These are phyloP conservation scores for Fomitopsis serialis DNA, from an alignment of 768 basidiomycete genomes.

Conservation along the genomic window DNA sequence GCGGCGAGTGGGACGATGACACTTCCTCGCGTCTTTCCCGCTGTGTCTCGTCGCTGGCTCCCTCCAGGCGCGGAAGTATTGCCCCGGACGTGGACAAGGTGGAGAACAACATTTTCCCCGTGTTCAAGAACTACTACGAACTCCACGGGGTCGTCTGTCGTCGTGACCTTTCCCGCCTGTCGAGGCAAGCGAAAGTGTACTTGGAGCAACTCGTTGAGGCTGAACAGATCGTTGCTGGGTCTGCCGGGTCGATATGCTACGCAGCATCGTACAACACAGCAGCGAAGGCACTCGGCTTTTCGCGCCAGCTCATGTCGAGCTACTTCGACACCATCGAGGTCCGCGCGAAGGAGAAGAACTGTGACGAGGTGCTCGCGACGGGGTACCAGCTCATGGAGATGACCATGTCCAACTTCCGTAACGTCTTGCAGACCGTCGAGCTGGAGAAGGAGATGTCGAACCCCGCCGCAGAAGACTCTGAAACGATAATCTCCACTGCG, in stretches of 20 bases:
- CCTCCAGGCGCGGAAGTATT: neutral
- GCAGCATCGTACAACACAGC: neutral
- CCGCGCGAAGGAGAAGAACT: neutral
- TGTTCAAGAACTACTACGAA: neutral
- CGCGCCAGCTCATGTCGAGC: neutral
- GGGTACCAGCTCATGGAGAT: conserved; percentile 2
- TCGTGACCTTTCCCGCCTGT: neutral
- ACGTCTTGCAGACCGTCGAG: neutral
- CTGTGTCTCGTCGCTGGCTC: neutral
- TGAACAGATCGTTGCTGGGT: neutral
- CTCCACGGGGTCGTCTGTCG: neutral
- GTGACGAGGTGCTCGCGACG: neutral
- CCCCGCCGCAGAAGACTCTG: neutral
- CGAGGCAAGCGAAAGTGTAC: neutral
- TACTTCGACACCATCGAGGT: neutral
- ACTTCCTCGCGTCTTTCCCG: neutral
- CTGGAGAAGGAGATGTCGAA: neutral
- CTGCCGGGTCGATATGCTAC: neutral
- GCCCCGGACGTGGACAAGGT: neutral
- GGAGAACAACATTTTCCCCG: neutral
- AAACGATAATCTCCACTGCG: neutral
- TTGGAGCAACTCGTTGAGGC: neutral
- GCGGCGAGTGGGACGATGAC: neutral
- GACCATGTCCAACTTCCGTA: neutral
- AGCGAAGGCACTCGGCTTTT: neutral